Percentiles rank a stretch among this genome's conserved stretches.
phyloP scores from a whole-genome alignment of 1,284 basidiomycete species.

The Irpex lacteus region DNA sequence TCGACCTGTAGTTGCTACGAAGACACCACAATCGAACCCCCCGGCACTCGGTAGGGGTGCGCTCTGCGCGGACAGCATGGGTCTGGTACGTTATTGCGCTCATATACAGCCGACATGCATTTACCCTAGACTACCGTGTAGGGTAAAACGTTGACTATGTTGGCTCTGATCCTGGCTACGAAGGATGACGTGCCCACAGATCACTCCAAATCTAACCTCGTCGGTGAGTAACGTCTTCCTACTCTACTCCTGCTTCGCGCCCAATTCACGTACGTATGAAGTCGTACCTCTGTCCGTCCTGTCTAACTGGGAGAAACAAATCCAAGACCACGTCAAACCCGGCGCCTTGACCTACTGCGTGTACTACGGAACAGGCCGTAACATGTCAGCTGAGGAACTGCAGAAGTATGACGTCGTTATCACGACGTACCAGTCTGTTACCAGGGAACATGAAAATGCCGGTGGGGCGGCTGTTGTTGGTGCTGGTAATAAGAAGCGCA shows the following conservation, averaged over 20 bases:
- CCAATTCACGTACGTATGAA: constrained; percentile 27
- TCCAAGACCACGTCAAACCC: constrained; percentile 69
- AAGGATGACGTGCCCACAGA: constrained; percentile 56
- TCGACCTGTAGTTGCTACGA: constrained; percentile 64
- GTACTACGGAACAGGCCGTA: constrained; percentile 73
- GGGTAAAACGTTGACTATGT: constrained; percentile 86
- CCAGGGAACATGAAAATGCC: constrained; percentile 43
- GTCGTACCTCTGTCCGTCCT: constrained; percentile 86
- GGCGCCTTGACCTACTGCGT: constrained; percentile 56
- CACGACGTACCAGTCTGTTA: constrained; percentile 81
- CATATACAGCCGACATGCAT: not conserved
- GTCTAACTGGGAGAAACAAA: constrained; percentile 91
- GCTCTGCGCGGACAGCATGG: constrained; percentile 89
- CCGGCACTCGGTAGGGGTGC: constrained; percentile 81
- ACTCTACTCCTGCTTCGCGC: not conserved
- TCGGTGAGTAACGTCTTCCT: constrained; percentile 48
- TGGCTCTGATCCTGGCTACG: constrained; percentile 74
- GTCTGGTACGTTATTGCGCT: constrained; percentile 39
- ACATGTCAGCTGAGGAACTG: constrained; percentile 58
- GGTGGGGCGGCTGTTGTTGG: constrained; percentile 23
- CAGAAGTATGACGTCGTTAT: constrained; percentile 79
- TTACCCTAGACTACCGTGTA: constrained; percentile 19
- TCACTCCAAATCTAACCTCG: constrained; percentile 68
- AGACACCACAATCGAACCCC: constrained; percentile 63
- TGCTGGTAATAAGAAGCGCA: constrained; percentile 57